These are phyloP conservation scores for Phytophthora idaei DNA, from an alignment of 352 stramenopile species.

Conservation along the genomic window DNA sequence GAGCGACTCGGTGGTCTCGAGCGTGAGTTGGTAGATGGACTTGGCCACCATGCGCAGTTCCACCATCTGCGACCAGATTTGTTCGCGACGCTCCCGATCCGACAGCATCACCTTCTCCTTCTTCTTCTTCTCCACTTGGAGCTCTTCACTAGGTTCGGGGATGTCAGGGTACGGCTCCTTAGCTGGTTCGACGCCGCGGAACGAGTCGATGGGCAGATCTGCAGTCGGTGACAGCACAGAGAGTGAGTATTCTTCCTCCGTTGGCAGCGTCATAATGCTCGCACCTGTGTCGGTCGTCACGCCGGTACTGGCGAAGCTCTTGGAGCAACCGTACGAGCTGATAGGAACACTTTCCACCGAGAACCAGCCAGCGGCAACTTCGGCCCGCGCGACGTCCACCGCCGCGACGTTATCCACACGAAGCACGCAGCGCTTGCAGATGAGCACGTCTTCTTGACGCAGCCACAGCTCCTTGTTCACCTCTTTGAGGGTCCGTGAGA, in stretches of 20 bases:
- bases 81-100: constrained; percentile 32
- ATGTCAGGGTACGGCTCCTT: constrained; percentile 1
- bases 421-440: constrained; percentile 41
- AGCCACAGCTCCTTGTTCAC: constrained; percentile 30
- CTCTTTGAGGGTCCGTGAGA: constrained; percentile 37
- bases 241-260: constrained; percentile 28
- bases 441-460: constrained; percentile 35
- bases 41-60: constrained; percentile 49
- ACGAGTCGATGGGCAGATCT: constrained; percentile 32
- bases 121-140: background rate
- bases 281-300: constrained; percentile 32
- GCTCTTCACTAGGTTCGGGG: constrained; percentile 2
- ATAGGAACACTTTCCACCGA: background rate
- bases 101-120: constrained; percentile 19
- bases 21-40: constrained; percentile 52
- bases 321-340: background rate
- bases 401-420: constrained; percentile 29
- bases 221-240: constrained; percentile 32
- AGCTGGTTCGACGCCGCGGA: constrained; percentile 18
- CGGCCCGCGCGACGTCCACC: constrained; percentile 31
- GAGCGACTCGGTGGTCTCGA: constrained; percentile 37
- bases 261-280: constrained; percentile 17
- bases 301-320: constrained; percentile 24
- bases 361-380: constrained; percentile 27
- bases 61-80: constrained; percentile 55